phyloP scores from a whole-genome alignment of 192 early-diverging fungal genomes.

The Backusella luteola region DNA sequence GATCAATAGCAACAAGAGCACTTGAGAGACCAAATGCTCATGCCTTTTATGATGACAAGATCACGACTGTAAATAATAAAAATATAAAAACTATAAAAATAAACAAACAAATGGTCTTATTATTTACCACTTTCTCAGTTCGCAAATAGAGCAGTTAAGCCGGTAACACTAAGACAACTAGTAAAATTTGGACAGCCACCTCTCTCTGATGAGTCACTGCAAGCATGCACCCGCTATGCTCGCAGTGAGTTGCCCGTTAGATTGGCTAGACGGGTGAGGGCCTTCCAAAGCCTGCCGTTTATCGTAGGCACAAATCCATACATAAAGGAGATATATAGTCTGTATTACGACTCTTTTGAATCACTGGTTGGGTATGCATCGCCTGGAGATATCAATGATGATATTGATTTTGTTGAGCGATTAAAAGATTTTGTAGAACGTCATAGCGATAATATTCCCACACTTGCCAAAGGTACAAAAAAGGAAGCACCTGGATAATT shows the following conservation, averaged over 20 bases:
- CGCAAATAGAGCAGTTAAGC: slow-evolving; percentile 58
- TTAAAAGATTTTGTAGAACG: slow-evolving; percentile 72
- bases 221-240: slow-evolving; percentile 63
- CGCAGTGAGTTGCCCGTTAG: slow-evolving; percentile 85
- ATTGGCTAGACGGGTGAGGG: slow-evolving; percentile 82
- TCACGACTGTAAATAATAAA: slow-evolving; percentile 21
- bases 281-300: slow-evolving; percentile 88
- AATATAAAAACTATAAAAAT: not conserved
- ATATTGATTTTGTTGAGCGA: slow-evolving; percentile 65
- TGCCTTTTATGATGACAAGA: slow-evolving; percentile 12
- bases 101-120: not conserved
- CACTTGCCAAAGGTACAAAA: slow-evolving; percentile 73
- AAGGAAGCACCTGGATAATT: not conserved
- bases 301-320: slow-evolving; percentile 97
- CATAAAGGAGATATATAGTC: slow-evolving; percentile 78
- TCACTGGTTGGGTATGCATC: slow-evolving; percentile 63
- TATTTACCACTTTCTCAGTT: slow-evolving; percentile 36
- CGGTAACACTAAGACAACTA: slow-evolving; percentile 76
- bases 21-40: slow-evolving; percentile 15
- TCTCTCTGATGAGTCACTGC: slow-evolving; percentile 45
- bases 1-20: slow-evolving; percentile 12
- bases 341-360: slow-evolving; percentile 80
- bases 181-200: slow-evolving; percentile 72
- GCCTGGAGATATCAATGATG: slow-evolving; percentile 51
- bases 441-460: slow-evolving; percentile 86